These are phyloP conservation scores for Phytophthora macrochlamydospora DNA, from an alignment of 352 stramenopile species.

Conservation along the genomic window DNA sequence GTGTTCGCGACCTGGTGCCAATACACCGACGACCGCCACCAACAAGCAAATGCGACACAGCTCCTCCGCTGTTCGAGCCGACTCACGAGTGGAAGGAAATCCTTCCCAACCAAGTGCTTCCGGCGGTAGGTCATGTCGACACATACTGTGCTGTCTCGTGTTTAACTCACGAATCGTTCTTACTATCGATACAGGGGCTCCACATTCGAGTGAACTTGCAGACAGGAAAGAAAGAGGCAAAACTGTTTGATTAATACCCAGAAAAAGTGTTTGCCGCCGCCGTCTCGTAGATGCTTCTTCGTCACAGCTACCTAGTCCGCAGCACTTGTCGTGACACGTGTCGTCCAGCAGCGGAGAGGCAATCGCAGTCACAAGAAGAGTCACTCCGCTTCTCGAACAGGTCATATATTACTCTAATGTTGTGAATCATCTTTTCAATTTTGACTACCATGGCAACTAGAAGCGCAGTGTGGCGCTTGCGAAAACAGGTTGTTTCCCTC, in stretches of 20 bases:
- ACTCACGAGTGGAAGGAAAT: constrained; percentile 66
- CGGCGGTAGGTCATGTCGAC: constrained; percentile 30
- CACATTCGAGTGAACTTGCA: constrained; percentile 65
- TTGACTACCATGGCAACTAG: too few species aligned
- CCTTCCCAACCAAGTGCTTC: constrained; percentile 56
- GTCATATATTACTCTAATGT: constrained; percentile 11
- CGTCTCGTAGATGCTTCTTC: too few species aligned
- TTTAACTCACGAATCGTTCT: background rate
- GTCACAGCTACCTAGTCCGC: too few species aligned
- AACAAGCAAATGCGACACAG: background rate
- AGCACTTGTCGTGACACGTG: constrained; percentile 14
- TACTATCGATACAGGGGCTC: constrained; percentile 38
- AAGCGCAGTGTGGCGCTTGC: constrained; percentile 40
- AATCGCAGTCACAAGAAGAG: constrained; percentile 15
- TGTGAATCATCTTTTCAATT: constrained; percentile 11
- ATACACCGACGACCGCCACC: background rate
- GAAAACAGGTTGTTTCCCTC: constrained; percentile 69
- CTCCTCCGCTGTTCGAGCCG: constrained; percentile 50
- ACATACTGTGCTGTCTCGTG: background rate
- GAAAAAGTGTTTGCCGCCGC: too few species aligned
- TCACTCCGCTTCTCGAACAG: background rate
- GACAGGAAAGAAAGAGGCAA: constrained; percentile 66
- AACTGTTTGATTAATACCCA: constrained; percentile 39
- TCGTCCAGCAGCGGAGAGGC: constrained; percentile 2
- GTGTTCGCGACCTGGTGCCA: background rate